Percentiles rank a stretch among this genome's conserved stretches.
phyloP scores from a whole-genome alignment of 176 grass and related monocot genomes.

The Cocos nucifera region DNA sequence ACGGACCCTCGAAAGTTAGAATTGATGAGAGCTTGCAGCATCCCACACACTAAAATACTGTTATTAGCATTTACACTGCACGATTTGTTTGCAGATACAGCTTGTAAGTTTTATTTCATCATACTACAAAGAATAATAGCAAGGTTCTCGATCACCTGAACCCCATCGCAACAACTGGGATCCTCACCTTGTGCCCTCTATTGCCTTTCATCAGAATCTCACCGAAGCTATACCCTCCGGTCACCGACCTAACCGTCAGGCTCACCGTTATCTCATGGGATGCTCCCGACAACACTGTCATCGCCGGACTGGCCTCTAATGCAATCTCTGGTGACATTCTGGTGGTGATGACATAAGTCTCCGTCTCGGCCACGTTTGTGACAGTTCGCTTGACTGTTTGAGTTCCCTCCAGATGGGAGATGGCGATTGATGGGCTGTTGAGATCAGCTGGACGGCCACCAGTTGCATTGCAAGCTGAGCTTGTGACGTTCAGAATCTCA shows the following conservation, averaged over 20 bases:
- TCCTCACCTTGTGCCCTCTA: slow-evolving; percentile 64
- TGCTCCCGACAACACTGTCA: slow-evolving; percentile 53
- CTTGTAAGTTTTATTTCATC: neutral
- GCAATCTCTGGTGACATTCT: slow-evolving; percentile 62
- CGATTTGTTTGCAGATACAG: neutral
- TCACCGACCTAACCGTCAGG: slow-evolving; percentile 69
- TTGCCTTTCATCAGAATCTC: slow-evolving; percentile 90
- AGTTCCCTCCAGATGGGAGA: slow-evolving; percentile 62
- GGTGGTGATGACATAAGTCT: slow-evolving; percentile 71
- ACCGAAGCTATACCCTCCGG: slow-evolving; percentile 66
- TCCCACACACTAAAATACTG: too few relatives aligned
- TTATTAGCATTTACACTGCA: neutral
- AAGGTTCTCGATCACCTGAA: slow-evolving; percentile 14
- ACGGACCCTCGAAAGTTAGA: too few relatives aligned
- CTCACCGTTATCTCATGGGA: slow-evolving; percentile 43
- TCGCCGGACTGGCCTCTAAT: slow-evolving; percentile 39
- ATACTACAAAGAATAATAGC: slow-evolving; percentile 8
- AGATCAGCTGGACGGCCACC: slow-evolving; percentile 47
- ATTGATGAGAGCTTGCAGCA: too few relatives aligned
- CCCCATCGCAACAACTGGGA: slow-evolving; percentile 82
- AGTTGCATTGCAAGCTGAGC: slow-evolving; percentile 41
- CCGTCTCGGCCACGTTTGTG: slow-evolving; percentile 46
- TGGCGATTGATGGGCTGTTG: slow-evolving; percentile 72
- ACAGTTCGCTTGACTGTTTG: slow-evolving; percentile 51
- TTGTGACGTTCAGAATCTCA: slow-evolving; percentile 68